Evolutionary conservation across 1,139 yeast genomes (phyloP).

Genomic region (Sugiyamaella japonica): DNA sequence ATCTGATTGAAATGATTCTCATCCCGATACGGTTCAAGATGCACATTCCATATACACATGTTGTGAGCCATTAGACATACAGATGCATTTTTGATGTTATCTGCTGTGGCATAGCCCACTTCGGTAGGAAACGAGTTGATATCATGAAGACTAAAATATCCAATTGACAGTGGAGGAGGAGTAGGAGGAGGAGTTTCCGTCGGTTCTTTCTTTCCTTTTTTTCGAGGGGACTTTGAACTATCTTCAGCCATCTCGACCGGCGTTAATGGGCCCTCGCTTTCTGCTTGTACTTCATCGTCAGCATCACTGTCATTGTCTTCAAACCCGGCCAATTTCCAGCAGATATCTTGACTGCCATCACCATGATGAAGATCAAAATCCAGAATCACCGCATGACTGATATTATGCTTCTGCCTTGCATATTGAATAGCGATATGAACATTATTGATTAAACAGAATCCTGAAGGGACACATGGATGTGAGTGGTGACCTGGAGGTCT

Average conservation of each 20-base stretch:
- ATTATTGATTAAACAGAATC: conserved; percentile 82
- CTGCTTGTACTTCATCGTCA: conserved; percentile 19
- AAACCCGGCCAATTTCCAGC: conserved; percentile 77
- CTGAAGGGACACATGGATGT: conserved; percentile 81
- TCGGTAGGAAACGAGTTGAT: conserved; percentile 88
- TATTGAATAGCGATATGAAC: conserved; percentile 83
- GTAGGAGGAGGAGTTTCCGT: conserved; percentile 6
- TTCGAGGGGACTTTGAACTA: conserved; percentile 2
- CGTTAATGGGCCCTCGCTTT: conserved; percentile 3
- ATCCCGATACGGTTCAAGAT: conserved; percentile 65
- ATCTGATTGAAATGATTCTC: conserved; percentile 61
- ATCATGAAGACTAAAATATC: conserved; percentile 83
- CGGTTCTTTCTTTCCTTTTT: conserved; percentile 2
- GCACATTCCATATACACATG: conserved; percentile 82
- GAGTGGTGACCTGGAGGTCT: conserved; percentile 92
- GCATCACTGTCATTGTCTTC: conserved; percentile 36
- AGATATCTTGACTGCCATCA: conserved; percentile 88
- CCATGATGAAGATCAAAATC: conserved; percentile 91
- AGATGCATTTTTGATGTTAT: conserved; percentile 72
- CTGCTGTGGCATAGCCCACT: conserved; percentile 70
- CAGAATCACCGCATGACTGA: conserved; percentile 78
- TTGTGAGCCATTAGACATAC: conserved; percentile 79
- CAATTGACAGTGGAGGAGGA: conserved; percentile 42
- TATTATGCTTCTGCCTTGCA: conserved; percentile 61
- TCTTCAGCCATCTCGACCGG: conserved; percentile 1